phyloP scores from a whole-genome alignment of 257 asterid genomes.

The Paraleonurus japonicus region DNA sequence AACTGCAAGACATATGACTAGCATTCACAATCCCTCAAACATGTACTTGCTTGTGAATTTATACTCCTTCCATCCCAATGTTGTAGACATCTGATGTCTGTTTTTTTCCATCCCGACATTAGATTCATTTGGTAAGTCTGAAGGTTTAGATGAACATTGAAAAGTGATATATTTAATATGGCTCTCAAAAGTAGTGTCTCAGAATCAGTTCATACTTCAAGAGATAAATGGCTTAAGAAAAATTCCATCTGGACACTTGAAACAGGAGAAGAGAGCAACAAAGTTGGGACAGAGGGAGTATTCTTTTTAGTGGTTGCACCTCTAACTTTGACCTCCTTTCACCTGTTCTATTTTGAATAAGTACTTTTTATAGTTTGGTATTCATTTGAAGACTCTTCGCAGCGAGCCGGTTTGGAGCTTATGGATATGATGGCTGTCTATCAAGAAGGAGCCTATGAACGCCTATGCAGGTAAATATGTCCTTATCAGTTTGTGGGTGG shows the following conservation, averaged over 20 bases:
- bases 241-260: neutral
- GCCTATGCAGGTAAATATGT: slow-evolving; percentile 82
- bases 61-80: neutral
- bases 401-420: slow-evolving; percentile 99
- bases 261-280: neutral
- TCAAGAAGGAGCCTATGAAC: slow-evolving; percentile 99
- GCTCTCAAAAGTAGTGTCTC: neutral
- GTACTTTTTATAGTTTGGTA: slow-evolving; percentile 12
- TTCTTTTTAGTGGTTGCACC: slow-evolving; percentile 19
- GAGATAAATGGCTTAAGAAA: neutral
- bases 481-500: neutral
- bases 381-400: slow-evolving; percentile 46
- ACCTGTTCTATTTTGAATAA: slow-evolving; percentile 12
- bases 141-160: slow-evolving; percentile 6
- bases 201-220: neutral
- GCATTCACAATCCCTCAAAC: neutral
- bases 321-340: slow-evolving; percentile 4
- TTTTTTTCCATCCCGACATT: neutral
- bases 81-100: neutral
- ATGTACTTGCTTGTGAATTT: neutral
- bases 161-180: neutral
- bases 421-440: slow-evolving; percentile 99
- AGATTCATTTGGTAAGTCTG: neutral
- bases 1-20: neutral
- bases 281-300: neutral